Conservation (phyloP, 176 grass and related monocot species). For the Phoenix roebelenii region DNA sequence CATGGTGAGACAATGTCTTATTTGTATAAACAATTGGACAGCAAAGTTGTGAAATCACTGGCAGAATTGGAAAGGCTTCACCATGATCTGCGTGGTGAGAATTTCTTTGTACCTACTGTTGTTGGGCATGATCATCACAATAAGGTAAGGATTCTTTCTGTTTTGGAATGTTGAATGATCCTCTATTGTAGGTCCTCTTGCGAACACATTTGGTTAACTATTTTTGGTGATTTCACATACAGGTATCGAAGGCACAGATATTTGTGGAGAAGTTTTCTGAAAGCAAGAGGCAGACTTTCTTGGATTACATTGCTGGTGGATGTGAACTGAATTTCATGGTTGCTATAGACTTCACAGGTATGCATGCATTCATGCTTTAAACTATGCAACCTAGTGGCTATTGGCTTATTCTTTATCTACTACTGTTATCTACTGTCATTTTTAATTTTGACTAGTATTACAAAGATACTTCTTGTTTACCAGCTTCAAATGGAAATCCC, state of each 20-base stretch:
- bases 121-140: slow-evolving; percentile 55
- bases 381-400: slow-evolving; percentile 4
- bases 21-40: slow-evolving; percentile 29
- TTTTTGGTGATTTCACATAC: neutral
- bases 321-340: slow-evolving; percentile 92
- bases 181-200: slow-evolving; percentile 6
- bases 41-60: slow-evolving; percentile 88
- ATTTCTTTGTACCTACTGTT: slow-evolving; percentile 66
- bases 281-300: slow-evolving; percentile 67
- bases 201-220: no score
- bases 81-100: slow-evolving; percentile 49
- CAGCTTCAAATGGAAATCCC: slow-evolving; percentile 99
- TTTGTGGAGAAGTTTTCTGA: slow-evolving; percentile 75
- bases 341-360: slow-evolving; percentile 97
- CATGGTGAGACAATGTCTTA: no score
- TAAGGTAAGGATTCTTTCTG: slow-evolving; percentile 60
- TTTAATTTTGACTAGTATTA: slow-evolving; percentile 13
- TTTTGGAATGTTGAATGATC: slow-evolving; percentile 8
- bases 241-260: slow-evolving; percentile 81
- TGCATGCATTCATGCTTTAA: neutral
- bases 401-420: neutral
- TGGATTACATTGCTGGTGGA: slow-evolving; percentile 85
- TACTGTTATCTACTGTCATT: slow-evolving; percentile 7
- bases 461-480: slow-evolving; percentile 13
- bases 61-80: slow-evolving; percentile 73